Base-by-base conservation (phyloP, 257 asterid genomes). In the Lycium ferocissimum region DNA sequence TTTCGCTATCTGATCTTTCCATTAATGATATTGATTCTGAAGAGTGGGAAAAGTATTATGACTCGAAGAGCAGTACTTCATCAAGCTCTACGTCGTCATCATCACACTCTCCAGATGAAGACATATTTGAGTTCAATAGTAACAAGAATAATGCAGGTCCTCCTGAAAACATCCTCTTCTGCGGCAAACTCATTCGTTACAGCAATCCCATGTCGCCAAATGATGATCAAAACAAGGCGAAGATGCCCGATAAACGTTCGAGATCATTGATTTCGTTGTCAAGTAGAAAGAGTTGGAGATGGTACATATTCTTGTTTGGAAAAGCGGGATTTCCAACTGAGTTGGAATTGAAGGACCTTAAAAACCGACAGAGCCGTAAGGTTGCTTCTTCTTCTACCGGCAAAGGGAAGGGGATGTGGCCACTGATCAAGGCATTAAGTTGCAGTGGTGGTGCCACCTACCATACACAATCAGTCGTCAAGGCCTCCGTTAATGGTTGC, bases 141-240 rank as follows among this genome's bases (percentile, higher is more conserved):
- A 81, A 61, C 75, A 40, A 47, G 7, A 80, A 79, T 6, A 13
- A n/a, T 7, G 7, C 67, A 14, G 10, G 57, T 26, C 70, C 81
- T 7, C 84, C 85, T 2, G 90, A 92, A 66, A 89, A 84, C 88
- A 89, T 93, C 87, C 66, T 93, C 85, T 94, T 93, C 86, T 92
- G 97, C 22, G 97, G 96, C 3, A 94, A 92, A 47, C 87, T 89
- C 76, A 90, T 93, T 83, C 88, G 94, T 59, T 53, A 51, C 82
- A 87, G 67, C 33, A 26, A 26, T 26, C 33, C 33, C 33, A 26
- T 26, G 33, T 26, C 33, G 33, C 33, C 89, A 40, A 40, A 40
- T 40, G 43, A 73, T 20, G 2, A 85, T 82, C 17, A 65, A 78
- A 12, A 59, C 81, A 79, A 81, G 2, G n/a, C 5, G 45, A 26